These are phyloP conservation scores for Quercus alba DNA, from an alignment of 306 rosid species.

Conservation along the genomic window DNA sequence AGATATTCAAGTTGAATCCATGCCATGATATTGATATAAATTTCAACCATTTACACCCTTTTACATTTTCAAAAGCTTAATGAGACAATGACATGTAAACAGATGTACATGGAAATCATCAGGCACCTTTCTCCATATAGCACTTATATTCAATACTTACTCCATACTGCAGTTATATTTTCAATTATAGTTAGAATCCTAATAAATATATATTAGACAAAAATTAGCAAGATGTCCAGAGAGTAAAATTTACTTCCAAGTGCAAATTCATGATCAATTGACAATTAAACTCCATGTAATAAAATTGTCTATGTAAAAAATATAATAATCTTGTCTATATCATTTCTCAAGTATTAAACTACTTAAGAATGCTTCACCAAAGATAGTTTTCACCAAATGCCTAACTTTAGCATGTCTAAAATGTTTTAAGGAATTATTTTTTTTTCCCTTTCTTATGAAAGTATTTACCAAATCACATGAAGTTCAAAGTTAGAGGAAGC, in stretches of 20 bases:
- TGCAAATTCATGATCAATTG: background rate
- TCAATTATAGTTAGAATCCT: background rate
- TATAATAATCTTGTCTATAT: background rate
- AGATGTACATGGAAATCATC: too few relatives aligned
- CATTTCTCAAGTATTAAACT: background rate
- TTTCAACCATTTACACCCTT: too few relatives aligned
- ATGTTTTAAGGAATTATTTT: background rate
- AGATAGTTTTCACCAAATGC: background rate
- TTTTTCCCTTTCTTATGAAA: background rate
- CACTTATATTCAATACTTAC: too few relatives aligned
- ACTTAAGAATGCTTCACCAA: background rate
- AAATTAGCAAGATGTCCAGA: background rate
- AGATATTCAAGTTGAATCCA: too few relatives aligned
- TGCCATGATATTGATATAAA: too few relatives aligned
- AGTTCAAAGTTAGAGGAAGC: slow-evolving; percentile 2
- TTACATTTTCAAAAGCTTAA: too few relatives aligned
- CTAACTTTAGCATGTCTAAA: background rate
- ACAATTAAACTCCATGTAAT: background rate
- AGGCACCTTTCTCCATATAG: too few relatives aligned
- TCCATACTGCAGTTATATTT: too few relatives aligned
- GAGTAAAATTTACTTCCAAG: background rate
- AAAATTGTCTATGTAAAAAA: too few relatives aligned
- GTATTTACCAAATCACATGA: background rate
- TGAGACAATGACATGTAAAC: too few relatives aligned
- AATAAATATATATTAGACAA: background rate